Base-by-base conservation (phyloP, 768 basidiomycete genomes). In the Suillus luteus region DNA sequence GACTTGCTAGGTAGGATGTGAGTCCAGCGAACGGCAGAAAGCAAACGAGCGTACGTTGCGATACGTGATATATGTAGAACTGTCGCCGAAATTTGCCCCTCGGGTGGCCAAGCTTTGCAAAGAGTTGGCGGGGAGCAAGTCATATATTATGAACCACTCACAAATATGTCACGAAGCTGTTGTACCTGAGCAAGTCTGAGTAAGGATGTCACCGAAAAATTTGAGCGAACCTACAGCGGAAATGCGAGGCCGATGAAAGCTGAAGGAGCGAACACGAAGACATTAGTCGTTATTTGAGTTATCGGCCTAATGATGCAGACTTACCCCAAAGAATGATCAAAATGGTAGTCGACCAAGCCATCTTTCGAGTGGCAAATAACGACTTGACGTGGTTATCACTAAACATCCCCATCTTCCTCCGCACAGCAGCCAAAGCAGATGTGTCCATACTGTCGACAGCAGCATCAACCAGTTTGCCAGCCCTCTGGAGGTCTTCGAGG, bases 231-330 rank as follows among this genome's bases (percentile, higher is more conserved):
- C 73, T 66, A 87, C 78, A 92, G 74, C 17, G 91, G 89, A 66
- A 88, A 91, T 2, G 90, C 90, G 15, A 92, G 81, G 8, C 91
- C 91, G 64, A 93, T 92, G 49, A 92, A 78, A 1, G 85, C 90
- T 90, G 33, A 24, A 66, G 65, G 11, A 67, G 22, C 7, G 11
- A 67, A 27, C 7, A 40, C 38, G 15, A 51, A 8, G 2, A 31
- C 12, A 35, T 71, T 35, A 61, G 31, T 19, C 11, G 6, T 12
- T 27, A 51, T 31, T 38, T 31, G 0, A 1, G 22, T 3, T 5
- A 49, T 14, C 4, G 43, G 4, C 46, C 3, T 52, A 38, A 2
- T 37, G 33, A 41, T 27, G 5, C 11, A 3, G 5, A 69, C 74
- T 62, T 61, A 81, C 83, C 85, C 85, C 85, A 86, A 17, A 86